Percentiles rank a stretch among this genome's conserved stretches.
Evolutionary conservation across 495 filamentous ascomycete genomes (phyloP).

Genomic region (Bathelium albidoporum): DNA sequence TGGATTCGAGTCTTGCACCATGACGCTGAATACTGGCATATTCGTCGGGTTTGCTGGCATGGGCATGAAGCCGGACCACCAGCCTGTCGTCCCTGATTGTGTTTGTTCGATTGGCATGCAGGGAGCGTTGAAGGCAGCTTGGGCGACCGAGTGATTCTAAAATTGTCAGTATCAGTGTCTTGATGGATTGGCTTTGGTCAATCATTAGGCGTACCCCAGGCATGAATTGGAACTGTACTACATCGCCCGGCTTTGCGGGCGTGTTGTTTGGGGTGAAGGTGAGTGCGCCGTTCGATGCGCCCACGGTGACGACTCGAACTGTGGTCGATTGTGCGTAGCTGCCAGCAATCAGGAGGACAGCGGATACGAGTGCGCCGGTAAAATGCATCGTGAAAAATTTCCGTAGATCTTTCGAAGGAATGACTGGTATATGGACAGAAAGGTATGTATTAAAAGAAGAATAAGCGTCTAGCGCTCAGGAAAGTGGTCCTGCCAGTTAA

Average conservation of each 20-base stretch:
- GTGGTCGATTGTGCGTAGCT: not conserved
- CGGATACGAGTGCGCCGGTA: not conserved
- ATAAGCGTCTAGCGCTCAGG: conserved; percentile 6
- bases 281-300: conserved; percentile 4
- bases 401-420: not conserved
- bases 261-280: not conserved
- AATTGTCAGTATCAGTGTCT: not conserved
- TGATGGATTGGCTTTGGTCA: not conserved
- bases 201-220: conserved; percentile 1
- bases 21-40: conserved; percentile 33
- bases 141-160: conserved; percentile 21
- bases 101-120: conserved; percentile 15
- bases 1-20: conserved; percentile 38
- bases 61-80: conserved; percentile 26
- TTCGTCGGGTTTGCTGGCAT: conserved; percentile 7
- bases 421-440: not conserved
- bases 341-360: not conserved
- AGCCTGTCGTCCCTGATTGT: conserved; percentile 10
- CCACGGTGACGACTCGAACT: conserved; percentile 2
- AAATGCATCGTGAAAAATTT: not conserved
- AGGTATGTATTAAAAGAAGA: not conserved
- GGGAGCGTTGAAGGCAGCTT: conserved; percentile 19
- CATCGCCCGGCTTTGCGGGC: conserved; percentile 1
- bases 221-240: conserved; percentile 7
- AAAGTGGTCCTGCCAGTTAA: conserved; percentile 3